Evolutionary conservation across 108 stramenopile genomes (phyloP).

Genomic region (Bacterosira constricta): DNA sequence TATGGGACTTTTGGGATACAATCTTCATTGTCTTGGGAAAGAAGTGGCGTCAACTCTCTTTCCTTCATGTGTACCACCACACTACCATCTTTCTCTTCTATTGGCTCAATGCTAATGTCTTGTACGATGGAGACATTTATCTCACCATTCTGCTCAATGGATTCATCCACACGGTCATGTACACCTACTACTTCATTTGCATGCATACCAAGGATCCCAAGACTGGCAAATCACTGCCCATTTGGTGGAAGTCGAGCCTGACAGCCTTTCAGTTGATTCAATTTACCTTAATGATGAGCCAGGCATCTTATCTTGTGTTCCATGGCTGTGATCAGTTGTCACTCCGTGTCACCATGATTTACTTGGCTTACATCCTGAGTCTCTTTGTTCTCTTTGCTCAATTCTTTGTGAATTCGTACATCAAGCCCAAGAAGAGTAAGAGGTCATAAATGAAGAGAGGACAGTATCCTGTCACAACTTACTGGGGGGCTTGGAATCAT

Average conservation of each 20-base stretch:
- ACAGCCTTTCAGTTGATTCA: constrained; percentile 96
- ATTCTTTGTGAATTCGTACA: constrained; percentile 95
- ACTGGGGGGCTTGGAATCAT: too few species aligned
- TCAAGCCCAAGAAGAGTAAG: constrained; percentile 80
- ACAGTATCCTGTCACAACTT: not conserved
- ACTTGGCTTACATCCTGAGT: constrained; percentile 95
- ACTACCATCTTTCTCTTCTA: constrained; percentile 97
- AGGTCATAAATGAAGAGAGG: not conserved
- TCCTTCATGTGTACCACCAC: constrained; percentile 99
- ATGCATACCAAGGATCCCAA: constrained; percentile 94
- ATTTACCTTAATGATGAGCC: constrained; percentile 97
- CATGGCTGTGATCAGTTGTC: constrained; percentile 69
- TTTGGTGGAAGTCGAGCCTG: constrained; percentile 97
- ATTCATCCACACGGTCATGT: constrained; percentile 99
- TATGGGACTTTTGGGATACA: constrained; percentile 99
- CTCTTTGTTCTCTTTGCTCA: constrained; percentile 96
- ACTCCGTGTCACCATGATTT: constrained; percentile 71
- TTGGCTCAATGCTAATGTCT: constrained; percentile 93
- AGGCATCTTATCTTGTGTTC: constrained; percentile 84
- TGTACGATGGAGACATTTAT: constrained; percentile 97
- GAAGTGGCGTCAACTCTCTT: constrained; percentile 98
- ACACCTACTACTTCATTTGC: constrained; percentile 99
- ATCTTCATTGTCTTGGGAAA: constrained; percentile 98
- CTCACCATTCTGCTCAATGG: constrained; percentile 96
- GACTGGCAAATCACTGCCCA: constrained; percentile 90